Conservation (phyloP, 805 yeast species). For the Blastobotrys americana region DNA sequence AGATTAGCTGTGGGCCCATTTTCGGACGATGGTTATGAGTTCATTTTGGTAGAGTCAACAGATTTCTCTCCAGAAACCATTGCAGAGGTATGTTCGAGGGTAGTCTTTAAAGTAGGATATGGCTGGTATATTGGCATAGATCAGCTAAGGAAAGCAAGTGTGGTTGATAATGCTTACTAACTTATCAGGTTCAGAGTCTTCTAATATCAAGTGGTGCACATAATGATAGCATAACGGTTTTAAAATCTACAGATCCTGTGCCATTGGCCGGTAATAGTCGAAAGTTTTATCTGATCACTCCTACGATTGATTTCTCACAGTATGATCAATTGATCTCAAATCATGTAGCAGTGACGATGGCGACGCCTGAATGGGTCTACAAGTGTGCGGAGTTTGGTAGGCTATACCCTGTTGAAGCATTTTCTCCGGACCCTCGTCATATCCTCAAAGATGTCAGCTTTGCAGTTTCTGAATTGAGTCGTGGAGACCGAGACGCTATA, state of each 20-base stretch:
- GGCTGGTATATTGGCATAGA: too few species aligned
- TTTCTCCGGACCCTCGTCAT: slow-evolving; percentile 63
- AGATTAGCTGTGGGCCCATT: too few species aligned
- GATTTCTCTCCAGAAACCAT: background rate
- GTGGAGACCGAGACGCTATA: slow-evolving; percentile 58
- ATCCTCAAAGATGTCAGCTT: slow-evolving; percentile 57
- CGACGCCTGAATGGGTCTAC: slow-evolving; percentile 53
- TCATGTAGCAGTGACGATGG: slow-evolving; percentile 40
- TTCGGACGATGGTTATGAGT: background rate
- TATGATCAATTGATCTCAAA: background rate
- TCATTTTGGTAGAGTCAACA: background rate
- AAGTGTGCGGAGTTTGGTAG: slow-evolving; percentile 39
- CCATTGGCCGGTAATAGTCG: background rate
- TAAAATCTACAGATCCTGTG: background rate
- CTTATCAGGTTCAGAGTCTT: background rate
- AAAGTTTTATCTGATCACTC: background rate
- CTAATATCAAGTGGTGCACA: background rate
- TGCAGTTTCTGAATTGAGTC: slow-evolving; percentile 51
- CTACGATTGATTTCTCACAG: background rate
- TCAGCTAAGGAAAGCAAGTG: too few species aligned
- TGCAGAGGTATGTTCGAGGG: background rate
- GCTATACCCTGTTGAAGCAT: slow-evolving; percentile 47
- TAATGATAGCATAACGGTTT: background rate
- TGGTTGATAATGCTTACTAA: background rate
- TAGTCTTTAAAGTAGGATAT: too few species aligned